These are phyloP conservation scores for Modicella reniformis DNA, from an alignment of 371 early-diverging fungal species.

Conservation along the genomic window DNA sequence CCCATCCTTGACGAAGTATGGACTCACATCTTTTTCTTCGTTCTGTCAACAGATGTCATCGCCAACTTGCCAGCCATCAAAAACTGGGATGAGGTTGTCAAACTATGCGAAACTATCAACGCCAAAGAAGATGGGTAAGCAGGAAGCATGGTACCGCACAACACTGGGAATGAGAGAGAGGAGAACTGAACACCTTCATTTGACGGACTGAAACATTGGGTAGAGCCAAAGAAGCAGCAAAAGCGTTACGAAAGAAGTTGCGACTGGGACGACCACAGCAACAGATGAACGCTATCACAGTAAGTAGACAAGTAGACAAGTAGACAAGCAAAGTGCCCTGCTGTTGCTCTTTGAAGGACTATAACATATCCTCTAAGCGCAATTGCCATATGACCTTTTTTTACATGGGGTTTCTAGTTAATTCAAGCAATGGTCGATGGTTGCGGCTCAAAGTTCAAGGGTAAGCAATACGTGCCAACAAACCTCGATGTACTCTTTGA, in stretches of 20 bases:
- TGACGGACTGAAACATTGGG: not conserved
- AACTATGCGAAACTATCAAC: constrained; percentile 44
- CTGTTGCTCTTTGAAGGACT: not conserved
- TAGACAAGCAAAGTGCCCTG: too few relatives aligned
- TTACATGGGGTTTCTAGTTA: constrained; percentile 17
- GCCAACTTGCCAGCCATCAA: constrained; percentile 26
- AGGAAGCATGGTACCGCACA: not conserved
- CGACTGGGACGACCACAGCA: constrained; percentile 48
- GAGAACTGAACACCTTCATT: not conserved
- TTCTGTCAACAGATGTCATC: constrained; percentile 28
- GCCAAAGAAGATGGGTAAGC: constrained; percentile 52
- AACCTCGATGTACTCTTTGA: too few relatives aligned
- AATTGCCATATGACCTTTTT: not conserved
- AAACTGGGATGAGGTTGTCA: constrained; percentile 38
- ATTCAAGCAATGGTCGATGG: constrained; percentile 54
- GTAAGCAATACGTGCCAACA: constrained; percentile 6
- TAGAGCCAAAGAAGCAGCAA: constrained; percentile 45
- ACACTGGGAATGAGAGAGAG: too few relatives aligned
- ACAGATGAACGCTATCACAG: constrained; percentile 52
- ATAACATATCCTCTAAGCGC: not conserved
- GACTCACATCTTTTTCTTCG: not conserved
- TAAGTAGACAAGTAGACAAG: constrained; percentile 14
- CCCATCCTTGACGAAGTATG: not conserved
- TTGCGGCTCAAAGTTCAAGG: constrained; percentile 53
- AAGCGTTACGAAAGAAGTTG: constrained; percentile 48